These are phyloP conservation scores for Quercus glauca DNA, from an alignment of 306 rosid species.

Conservation along the genomic window DNA sequence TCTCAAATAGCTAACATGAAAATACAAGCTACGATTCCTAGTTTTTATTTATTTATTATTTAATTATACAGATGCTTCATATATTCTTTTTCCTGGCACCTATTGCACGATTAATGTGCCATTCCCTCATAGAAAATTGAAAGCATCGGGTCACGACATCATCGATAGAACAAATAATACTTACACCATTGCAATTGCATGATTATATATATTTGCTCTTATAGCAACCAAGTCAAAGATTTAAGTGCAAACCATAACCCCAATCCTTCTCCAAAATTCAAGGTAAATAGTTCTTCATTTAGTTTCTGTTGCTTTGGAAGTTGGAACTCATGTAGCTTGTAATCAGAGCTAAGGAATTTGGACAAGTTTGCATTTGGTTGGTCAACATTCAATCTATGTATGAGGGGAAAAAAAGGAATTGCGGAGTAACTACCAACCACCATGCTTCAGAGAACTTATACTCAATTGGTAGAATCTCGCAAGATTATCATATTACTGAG, in stretches of 20 bases:
- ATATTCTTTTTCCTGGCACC: background rate
- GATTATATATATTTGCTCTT: background rate
- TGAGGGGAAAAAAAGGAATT: too few species aligned
- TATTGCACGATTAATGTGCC: background rate
- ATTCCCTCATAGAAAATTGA: background rate
- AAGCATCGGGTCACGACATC: too few species aligned
- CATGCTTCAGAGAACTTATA: too few species aligned
- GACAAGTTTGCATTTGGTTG: background rate
- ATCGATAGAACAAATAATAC: too few species aligned
- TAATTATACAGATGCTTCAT: background rate
- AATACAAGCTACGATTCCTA: background rate
- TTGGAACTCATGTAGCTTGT: background rate
- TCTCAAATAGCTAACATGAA: background rate
- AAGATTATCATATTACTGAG: too few species aligned
- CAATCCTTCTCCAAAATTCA: too few species aligned
- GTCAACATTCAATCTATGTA: background rate
- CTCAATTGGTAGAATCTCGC: too few species aligned
- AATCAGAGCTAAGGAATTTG: background rate
- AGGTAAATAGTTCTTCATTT: background rate
- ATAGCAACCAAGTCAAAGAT: background rate
- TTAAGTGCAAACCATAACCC: background rate
- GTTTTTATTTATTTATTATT: background rate
- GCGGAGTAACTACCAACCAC: too few species aligned
- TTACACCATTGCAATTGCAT: background rate
- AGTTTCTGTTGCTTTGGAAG: background rate